These are phyloP conservation scores for Cryptosporidium viatorum DNA, from an alignment of 169 alveolate genomes.

Conservation along the genomic window DNA sequence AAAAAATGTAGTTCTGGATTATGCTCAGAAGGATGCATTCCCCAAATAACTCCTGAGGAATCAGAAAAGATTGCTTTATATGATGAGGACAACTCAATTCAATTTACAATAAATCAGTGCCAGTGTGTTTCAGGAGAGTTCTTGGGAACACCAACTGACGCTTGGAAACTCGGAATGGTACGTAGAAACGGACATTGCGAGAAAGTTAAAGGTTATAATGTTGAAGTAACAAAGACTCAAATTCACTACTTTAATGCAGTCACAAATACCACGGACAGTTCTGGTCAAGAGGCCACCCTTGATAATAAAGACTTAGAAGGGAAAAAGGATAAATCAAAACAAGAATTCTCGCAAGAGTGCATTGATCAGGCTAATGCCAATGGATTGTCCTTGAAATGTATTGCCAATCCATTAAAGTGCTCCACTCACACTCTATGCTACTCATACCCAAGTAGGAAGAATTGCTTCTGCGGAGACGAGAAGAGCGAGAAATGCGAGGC, in stretches of 20 bases:
- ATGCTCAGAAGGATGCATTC: constrained; percentile 44
- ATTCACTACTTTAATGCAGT: constrained; percentile 44
- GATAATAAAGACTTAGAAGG: not conserved
- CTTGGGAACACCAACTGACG: constrained; percentile 40
- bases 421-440: constrained; percentile 9
- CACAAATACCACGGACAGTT: not conserved
- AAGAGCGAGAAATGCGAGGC: constrained; percentile 36
- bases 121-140: constrained; percentile 50
- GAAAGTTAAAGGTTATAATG: constrained; percentile 47
- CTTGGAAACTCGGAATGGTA: constrained; percentile 70
- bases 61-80: constrained; percentile 35
- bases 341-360: constrained; percentile 36
- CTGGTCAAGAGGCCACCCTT: not conserved
- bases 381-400: constrained; percentile 48
- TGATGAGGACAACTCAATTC: constrained; percentile 49
- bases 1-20: constrained; percentile 50
- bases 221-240: constrained; percentile 31
- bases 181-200: constrained; percentile 63
- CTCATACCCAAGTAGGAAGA: constrained; percentile 39
- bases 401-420: constrained; percentile 54
- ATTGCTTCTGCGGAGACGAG: constrained; percentile 46
- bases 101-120: constrained; percentile 57
- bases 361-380: constrained; percentile 28
- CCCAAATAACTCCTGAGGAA: constrained; percentile 53
- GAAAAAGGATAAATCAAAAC: not conserved